Evolutionary conservation across 164 flowering plant genomes (phyloP), one percentile per base, ranked within the genome.

Genomic region (Annona squamosa): DNA sequence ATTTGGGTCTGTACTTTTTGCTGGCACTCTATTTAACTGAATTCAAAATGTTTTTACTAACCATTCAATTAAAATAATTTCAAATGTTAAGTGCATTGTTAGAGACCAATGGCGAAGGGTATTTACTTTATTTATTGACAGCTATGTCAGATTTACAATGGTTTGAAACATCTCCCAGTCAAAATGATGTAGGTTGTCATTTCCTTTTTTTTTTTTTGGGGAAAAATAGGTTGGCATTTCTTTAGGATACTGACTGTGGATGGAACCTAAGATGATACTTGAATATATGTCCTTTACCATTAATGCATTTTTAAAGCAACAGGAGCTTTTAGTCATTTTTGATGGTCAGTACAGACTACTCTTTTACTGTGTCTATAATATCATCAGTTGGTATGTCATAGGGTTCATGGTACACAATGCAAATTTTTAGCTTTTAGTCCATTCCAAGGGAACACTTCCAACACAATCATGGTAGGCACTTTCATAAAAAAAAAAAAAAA

Each of bases 1-100:
- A 89, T 93, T 74, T 93, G 98, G 98, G 98, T 93, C 83, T 84
- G 94, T 93, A 85, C 84, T 90, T 80, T 84, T 37, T 75, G 75
- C 84, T 84, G 89, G 86, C 82, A 82, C 83, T 85, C 37, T 85
- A 85, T 87, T 85, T 83, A 72, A 74, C 84, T 70, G 61, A 63
- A 78, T 83, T 86, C 82, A 59, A 19, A 57, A 68, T 69, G 12
- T 16, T 48, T 46, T 63, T 26, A 13, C 59, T 7, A 6, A 26
- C 37, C 52, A 19, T 2, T 42, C 52, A 3, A 45, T 37, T 37
- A 13, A 17, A 37, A 41, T 42, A 43, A 10, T 61, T 52, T 10
- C 9, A 52, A 26, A 26, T 10, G 13, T 16, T 10, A 52, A 16
- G 59, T 7, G 59, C 59, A 52, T 52, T 10, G 9, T 7, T 16